A percentile compares a stretch with the other conserved stretches of the same genome.
phyloP scores from a whole-genome alignment of 257 asterid genomes.

The Leonotis leonurus region DNA sequence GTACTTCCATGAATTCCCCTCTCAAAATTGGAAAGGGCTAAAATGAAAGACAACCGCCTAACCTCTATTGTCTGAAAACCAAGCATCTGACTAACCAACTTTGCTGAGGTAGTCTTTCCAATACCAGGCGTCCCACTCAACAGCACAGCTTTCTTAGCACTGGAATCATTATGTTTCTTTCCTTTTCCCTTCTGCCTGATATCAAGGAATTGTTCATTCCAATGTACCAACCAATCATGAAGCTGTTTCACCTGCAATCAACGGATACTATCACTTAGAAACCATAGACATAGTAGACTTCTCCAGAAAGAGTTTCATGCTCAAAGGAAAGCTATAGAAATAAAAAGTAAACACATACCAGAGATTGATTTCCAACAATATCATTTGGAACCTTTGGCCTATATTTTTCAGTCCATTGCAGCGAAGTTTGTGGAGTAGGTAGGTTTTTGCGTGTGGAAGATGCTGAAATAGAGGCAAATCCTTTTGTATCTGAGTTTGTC shows the following conservation, averaged over 20 bases:
- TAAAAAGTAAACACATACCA: constrained; percentile 45
- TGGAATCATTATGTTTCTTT: constrained; percentile 75
- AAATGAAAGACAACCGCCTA: constrained; percentile 12
- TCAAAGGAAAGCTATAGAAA: constrained; percentile 17
- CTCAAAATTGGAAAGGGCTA: neutral
- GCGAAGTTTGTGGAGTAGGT: constrained; percentile 29
- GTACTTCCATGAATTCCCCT: too few species aligned
- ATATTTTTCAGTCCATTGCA: constrained; percentile 92
- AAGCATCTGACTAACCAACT: constrained; percentile 86
- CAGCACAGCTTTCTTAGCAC: constrained; percentile 83
- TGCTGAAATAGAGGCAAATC: constrained; percentile 27
- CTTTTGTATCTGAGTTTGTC: constrained; percentile 36
- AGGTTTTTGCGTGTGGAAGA: constrained; percentile 37
- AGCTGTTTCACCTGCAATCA: constrained; percentile 86
- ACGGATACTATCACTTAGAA: constrained; percentile 20
- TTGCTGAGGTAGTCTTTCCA: constrained; percentile 94
- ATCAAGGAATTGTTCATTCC: constrained; percentile 74
- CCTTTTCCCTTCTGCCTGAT: constrained; percentile 61
- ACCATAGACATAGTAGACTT: neutral
- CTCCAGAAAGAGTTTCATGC: constrained; percentile 1
- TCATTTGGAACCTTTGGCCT: constrained; percentile 72
- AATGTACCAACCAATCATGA: constrained; percentile 79
- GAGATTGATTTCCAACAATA: constrained; percentile 81
- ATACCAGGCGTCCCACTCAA: constrained; percentile 96
- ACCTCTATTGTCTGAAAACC: constrained; percentile 93